Evolutionary conservation across 2,329 filamentous ascomycete genomes (phyloP).

Genomic region (Chrysoporthe deuterocubensis): DNA sequence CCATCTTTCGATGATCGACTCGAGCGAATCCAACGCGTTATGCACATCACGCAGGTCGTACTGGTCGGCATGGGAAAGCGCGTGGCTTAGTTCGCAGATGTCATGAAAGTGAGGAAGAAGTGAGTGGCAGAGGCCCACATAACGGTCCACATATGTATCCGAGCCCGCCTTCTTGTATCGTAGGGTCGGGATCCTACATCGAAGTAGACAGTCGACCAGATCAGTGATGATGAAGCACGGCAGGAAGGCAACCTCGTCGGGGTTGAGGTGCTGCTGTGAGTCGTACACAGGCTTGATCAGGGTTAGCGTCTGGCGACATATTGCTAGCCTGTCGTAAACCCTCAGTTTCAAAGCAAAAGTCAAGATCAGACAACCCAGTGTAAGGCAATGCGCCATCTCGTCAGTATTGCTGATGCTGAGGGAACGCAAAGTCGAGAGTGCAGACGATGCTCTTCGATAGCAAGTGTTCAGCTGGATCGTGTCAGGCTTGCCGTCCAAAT

Average conservation of each 20-base stretch:
- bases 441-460: slow-evolving; percentile 31
- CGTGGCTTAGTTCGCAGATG: slow-evolving; percentile 33
- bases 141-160: slow-evolving; percentile 33
- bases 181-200: slow-evolving; percentile 31
- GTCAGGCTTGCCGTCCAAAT: neutral
- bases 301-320: slow-evolving; percentile 32
- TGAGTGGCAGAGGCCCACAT: slow-evolving; percentile 33
- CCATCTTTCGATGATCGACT: slow-evolving; percentile 30
- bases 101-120: slow-evolving; percentile 36
- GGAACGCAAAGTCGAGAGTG: slow-evolving; percentile 28
- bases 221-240: slow-evolving; percentile 31
- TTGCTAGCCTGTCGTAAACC: slow-evolving; percentile 23
- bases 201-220: slow-evolving; percentile 34
- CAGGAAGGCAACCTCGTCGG: slow-evolving; percentile 28
- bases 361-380: slow-evolving; percentile 31
- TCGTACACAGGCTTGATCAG: slow-evolving; percentile 32
- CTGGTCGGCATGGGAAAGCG: slow-evolving; percentile 18
- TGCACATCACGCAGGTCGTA: neutral
- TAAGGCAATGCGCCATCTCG: slow-evolving; percentile 30
- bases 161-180: slow-evolving; percentile 26
- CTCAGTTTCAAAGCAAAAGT: slow-evolving; percentile 30
- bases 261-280: neutral
- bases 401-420: slow-evolving; percentile 23
- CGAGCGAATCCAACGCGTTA: slow-evolving; percentile 25
- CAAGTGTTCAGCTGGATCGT: neutral